A percentile compares a stretch with the other conserved stretches of the same genome.
Evolutionary conservation across 768 basidiomycete species (phyloP).

Genomic region (Pilatotrama ljubarskyi): DNA sequence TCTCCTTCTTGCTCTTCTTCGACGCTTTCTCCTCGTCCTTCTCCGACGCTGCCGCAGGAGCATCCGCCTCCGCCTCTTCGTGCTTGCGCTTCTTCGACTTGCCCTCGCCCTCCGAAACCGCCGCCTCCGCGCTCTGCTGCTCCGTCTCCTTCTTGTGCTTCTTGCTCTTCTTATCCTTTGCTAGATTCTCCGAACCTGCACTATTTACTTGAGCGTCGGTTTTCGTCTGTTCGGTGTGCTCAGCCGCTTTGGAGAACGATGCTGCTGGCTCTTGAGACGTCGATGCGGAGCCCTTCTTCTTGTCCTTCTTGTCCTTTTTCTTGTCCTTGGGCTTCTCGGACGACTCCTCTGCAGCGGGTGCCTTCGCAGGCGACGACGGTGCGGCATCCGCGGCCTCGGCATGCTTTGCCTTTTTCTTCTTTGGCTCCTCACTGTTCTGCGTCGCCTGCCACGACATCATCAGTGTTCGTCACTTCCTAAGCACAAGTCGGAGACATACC

Average conservation of each 20-base stretch:
- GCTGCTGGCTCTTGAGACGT: conserved; percentile 7
- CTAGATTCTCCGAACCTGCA: not conserved
- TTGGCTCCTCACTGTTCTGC: conserved; percentile 17
- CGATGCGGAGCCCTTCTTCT: conserved; percentile 9
- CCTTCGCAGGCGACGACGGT: conserved; percentile 4
- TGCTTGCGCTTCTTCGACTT: conserved; percentile 40
- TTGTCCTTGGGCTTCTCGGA: conserved; percentile 16
- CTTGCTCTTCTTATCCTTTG: conserved; percentile 17
- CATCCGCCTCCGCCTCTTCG: conserved; percentile 18
- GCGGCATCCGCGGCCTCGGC: conserved; percentile 7
- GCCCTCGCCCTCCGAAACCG: conserved; percentile 21
- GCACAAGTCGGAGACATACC: conserved; percentile 8
- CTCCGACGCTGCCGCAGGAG: not conserved
- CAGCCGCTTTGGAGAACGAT: not conserved
- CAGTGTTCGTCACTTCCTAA: not conserved
- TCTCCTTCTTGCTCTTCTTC: conserved; percentile 34
- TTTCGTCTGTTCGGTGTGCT: not conserved
- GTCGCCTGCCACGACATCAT: conserved; percentile 3
- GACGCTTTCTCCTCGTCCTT: conserved; percentile 33
- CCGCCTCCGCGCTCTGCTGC: not conserved
- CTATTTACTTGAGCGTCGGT: not conserved
- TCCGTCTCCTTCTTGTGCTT: conserved; percentile 27
- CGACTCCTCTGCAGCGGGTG: conserved; percentile 3
- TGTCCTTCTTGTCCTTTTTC: conserved; percentile 19
- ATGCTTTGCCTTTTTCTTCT: conserved; percentile 28